Evolutionary conservation across 2,329 filamentous ascomycete species (phyloP).

Genomic region (Albifimbria verrucaria): DNA sequence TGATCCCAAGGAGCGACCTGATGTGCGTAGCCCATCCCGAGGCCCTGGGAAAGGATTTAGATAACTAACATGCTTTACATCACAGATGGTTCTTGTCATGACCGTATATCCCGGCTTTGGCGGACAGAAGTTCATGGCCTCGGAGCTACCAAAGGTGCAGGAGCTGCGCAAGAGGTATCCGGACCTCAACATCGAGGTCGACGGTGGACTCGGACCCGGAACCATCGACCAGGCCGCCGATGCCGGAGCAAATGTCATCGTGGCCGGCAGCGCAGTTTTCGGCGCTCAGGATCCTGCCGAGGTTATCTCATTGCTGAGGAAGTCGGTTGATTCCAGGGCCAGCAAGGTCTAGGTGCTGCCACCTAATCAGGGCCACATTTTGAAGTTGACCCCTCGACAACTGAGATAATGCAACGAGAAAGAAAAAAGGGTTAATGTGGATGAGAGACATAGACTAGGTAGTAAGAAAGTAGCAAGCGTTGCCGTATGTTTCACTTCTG

Average conservation of each 20-base stretch:
- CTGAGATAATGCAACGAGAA: too few species aligned
- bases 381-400: too few species aligned
- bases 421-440: too few species aligned
- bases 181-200: conserved; percentile 93
- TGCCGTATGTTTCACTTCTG: too few species aligned
- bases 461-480: too few species aligned
- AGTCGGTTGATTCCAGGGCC: conserved; percentile 66
- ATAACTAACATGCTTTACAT: conserved; percentile 8
- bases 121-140: conserved; percentile 97
- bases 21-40: conserved; percentile 61
- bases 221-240: conserved; percentile 94
- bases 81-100: conserved; percentile 96
- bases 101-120: conserved; percentile 97
- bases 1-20: conserved; percentile 73
- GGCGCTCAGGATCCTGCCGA: conserved; percentile 83
- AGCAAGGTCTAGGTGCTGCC: conserved; percentile 32
- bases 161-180: conserved; percentile 82
- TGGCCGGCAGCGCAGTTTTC: conserved; percentile 94
- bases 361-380: conserved; percentile 1
- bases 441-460: too few species aligned
- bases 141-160: conserved; percentile 89
- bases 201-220: conserved; percentile 81
- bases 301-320: conserved; percentile 78
- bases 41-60: neutral
- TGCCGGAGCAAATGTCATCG: conserved; percentile 95